Evolutionary conservation across 2,329 filamentous ascomycete species (phyloP).

Genomic region (Fusarium torreyae): DNA sequence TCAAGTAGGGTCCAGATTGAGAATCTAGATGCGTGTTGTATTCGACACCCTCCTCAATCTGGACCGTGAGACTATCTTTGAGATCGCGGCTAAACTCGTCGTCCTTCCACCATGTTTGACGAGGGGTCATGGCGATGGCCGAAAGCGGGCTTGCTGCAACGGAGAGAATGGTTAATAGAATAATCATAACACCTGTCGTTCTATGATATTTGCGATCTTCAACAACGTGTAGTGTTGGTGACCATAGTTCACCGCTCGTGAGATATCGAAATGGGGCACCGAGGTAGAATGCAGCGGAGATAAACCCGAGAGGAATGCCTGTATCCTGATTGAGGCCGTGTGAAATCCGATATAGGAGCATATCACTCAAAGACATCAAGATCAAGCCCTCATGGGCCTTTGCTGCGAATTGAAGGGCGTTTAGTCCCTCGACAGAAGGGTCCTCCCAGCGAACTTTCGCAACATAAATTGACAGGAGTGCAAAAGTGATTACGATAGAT

Average conservation of each 20-base stretch:
- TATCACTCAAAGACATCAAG: constrained; percentile 9
- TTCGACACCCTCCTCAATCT: too few species aligned
- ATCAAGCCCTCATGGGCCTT: constrained; percentile 17
- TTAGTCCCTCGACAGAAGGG: background rate
- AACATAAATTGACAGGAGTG: constrained; percentile 4
- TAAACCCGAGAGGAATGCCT: constrained; percentile 12
- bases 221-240: background rate
- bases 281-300: constrained; percentile 13
- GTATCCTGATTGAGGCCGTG: background rate
- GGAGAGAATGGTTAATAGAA: background rate
- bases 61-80: too few species aligned
- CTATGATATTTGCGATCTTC: fast-evolving
- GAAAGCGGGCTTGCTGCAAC: constrained; percentile 16
- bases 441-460: background rate
- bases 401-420: constrained; percentile 16
- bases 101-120: constrained; percentile 1
- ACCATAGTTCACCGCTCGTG: constrained; percentile 13
- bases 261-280: constrained; percentile 13
- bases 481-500: background rate
- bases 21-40: too few species aligned
- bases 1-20: too few species aligned
- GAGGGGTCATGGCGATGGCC: constrained; percentile 26
- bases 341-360: background rate
- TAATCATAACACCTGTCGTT: background rate
- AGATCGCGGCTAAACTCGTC: too few species aligned